A percentile compares a stretch with the other conserved stretches of the same genome.
Evolutionary conservation across 2,329 filamentous ascomycete genomes (phyloP).

Genomic region (Cercospora canescens): DNA sequence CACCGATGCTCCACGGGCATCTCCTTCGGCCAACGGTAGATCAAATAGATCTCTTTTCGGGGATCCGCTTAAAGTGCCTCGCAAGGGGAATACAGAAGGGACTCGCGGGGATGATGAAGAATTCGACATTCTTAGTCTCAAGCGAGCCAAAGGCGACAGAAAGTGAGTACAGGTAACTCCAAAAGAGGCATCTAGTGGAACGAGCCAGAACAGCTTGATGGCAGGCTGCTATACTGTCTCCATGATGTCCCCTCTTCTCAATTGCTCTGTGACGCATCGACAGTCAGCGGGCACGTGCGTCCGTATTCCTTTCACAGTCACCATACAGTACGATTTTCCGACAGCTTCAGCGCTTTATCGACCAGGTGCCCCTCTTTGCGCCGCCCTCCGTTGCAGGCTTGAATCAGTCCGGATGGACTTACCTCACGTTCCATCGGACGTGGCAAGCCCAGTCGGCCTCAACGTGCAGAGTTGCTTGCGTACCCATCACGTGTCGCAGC

Average conservation of each 20-base stretch:
- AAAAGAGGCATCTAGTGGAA: neutral
- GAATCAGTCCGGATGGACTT: neutral
- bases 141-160: conserved; percentile 20
- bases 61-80: conserved; percentile 11
- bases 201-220: neutral
- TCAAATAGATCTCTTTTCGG: conserved; percentile 22
- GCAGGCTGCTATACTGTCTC: neutral
- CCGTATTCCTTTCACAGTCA: neutral
- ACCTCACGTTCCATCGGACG: neutral
- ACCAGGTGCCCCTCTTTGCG: neutral
- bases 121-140: conserved; percentile 26
- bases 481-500: neutral
- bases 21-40: neutral
- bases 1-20: neutral
- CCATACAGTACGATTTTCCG: neutral
- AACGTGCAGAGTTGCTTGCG: neutral
- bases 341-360: neutral
- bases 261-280: neutral
- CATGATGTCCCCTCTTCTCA: neutral
- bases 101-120: conserved; percentile 12
- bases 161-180: conserved; percentile 5
- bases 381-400: neutral
- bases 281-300: neutral
- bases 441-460: neutral
- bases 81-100: neutral